phyloP scores from a whole-genome alignment of 1,284 basidiomycete species.

The Cutaneotrichosporon sp. region DNA sequence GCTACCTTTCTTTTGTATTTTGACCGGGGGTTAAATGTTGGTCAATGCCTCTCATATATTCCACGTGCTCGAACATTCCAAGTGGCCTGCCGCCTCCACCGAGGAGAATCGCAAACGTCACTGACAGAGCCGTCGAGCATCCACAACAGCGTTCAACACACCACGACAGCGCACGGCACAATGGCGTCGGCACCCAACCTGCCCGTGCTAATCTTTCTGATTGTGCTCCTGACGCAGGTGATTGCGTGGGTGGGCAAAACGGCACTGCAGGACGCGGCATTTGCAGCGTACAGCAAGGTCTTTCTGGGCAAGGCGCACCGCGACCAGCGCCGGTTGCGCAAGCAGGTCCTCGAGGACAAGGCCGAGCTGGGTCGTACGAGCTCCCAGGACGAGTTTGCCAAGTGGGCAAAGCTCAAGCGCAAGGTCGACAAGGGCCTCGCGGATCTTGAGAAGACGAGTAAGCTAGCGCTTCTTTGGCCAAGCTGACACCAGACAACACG shows the following conservation, averaged over 20 bases:
- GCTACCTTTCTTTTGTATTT: no score
- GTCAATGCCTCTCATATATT: no score
- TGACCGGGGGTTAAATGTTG: no score
- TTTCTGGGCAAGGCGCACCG: slow-evolving; percentile 57
- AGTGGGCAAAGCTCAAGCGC: slow-evolving; percentile 91
- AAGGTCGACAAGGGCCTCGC: slow-evolving; percentile 88
- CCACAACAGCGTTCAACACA: background rate
- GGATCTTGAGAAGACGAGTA: slow-evolving; percentile 89
- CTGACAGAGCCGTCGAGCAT: background rate
- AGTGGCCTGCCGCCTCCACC: no score
- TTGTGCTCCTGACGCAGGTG: slow-evolving; percentile 73
- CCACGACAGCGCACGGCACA: slow-evolving; percentile 18
- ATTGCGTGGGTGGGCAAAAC: slow-evolving; percentile 82
- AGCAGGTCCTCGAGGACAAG: slow-evolving; percentile 70
- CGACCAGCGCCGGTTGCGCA: slow-evolving; percentile 64
- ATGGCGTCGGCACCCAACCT: slow-evolving; percentile 47
- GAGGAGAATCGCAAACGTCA: no score
- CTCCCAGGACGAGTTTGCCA: slow-evolving; percentile 95
- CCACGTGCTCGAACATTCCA: no score
- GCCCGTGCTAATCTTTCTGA: slow-evolving; percentile 69
- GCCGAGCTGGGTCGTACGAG: slow-evolving; percentile 82
- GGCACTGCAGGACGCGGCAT: slow-evolving; percentile 69
- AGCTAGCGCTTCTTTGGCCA: slow-evolving; percentile 44
- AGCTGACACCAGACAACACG: slow-evolving; percentile 58
- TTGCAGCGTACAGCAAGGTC: slow-evolving; percentile 61